Conservation (phyloP, 441 rosid genomes). For the Syzygium syzygioides region DNA sequence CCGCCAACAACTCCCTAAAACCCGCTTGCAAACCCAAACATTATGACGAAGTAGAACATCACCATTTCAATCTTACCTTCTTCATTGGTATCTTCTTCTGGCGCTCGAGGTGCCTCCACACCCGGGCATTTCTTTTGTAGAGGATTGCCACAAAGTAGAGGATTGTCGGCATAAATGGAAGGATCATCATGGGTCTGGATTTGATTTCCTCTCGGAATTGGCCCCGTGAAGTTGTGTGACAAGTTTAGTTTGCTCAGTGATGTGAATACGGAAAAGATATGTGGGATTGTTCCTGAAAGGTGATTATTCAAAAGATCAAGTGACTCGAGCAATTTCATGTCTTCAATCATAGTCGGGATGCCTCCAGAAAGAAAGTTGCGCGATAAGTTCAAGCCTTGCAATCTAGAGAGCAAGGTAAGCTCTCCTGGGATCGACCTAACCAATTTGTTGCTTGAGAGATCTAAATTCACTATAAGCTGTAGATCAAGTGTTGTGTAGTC, state of each 20-base stretch:
- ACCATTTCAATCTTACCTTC: not conserved
- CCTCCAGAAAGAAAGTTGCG: not conserved
- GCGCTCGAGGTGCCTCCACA: not conserved
- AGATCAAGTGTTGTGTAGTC: not conserved
- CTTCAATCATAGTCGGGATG: not conserved
- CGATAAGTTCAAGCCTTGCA: not conserved
- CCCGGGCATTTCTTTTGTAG: not conserved
- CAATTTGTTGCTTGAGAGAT: not conserved
- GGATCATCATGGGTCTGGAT: not conserved
- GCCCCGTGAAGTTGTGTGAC: not conserved
- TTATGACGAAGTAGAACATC: not conserved
- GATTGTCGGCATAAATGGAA: not conserved
- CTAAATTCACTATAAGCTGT: not conserved
- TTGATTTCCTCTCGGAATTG: not conserved
- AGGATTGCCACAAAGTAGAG: not conserved
- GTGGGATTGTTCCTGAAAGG: not conserved
- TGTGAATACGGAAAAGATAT: not conserved
- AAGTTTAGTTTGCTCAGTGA: not conserved
- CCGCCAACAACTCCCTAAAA: conserved; percentile 2
- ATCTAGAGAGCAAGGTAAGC: not conserved
- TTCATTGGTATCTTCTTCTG: not conserved
- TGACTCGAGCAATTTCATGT: not conserved
- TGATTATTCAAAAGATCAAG: not conserved
- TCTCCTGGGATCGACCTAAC: not conserved
- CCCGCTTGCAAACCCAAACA: not conserved